Evolutionary conservation across 768 basidiomycete species (phyloP).

Genomic region (Rhodocollybia butyracea): DNA sequence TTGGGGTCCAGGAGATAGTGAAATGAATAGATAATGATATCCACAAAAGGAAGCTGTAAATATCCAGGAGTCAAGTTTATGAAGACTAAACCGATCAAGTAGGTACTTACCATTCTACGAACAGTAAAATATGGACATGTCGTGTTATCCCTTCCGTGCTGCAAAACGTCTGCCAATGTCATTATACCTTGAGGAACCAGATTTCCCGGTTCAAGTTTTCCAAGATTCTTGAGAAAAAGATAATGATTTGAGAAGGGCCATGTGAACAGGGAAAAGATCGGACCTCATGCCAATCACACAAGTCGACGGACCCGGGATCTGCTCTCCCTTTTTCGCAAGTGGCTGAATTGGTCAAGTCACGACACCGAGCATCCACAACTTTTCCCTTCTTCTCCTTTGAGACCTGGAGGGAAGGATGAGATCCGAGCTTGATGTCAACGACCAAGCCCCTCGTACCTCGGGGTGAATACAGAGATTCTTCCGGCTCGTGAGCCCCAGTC

Average conservation of each 20-base stretch:
- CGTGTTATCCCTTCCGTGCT: constrained; percentile 80
- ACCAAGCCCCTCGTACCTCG: constrained; percentile 48
- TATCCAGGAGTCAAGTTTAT: background rate
- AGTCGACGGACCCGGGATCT: constrained; percentile 85
- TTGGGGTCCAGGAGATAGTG: constrained; percentile 99
- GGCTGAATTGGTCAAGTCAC: constrained; percentile 87
- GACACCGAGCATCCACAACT: constrained; percentile 93
- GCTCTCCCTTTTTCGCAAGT: constrained; percentile 80
- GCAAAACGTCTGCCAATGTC: constrained; percentile 90
- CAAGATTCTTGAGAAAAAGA: constrained; percentile 60
- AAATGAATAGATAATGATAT: constrained; percentile 98
- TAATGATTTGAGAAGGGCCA: constrained; percentile 3
- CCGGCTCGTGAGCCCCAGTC: constrained; percentile 90
- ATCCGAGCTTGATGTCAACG: background rate
- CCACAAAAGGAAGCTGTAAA: constrained; percentile 89
- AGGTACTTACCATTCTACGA: constrained; percentile 76
- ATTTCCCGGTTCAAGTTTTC: constrained; percentile 75
- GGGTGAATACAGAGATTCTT: constrained; percentile 97
- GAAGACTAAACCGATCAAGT: background rate
- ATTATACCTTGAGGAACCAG: constrained; percentile 85
- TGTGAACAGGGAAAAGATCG: constrained; percentile 14
- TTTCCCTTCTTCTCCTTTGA: constrained; percentile 98
- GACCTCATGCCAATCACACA: constrained; percentile 97
- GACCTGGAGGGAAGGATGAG: constrained; percentile 51
- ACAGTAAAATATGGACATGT: constrained; percentile 96